Evolutionary conservation across 2,329 filamentous ascomycete species (phyloP).

Genomic region (Huntiella bhutanensis): DNA sequence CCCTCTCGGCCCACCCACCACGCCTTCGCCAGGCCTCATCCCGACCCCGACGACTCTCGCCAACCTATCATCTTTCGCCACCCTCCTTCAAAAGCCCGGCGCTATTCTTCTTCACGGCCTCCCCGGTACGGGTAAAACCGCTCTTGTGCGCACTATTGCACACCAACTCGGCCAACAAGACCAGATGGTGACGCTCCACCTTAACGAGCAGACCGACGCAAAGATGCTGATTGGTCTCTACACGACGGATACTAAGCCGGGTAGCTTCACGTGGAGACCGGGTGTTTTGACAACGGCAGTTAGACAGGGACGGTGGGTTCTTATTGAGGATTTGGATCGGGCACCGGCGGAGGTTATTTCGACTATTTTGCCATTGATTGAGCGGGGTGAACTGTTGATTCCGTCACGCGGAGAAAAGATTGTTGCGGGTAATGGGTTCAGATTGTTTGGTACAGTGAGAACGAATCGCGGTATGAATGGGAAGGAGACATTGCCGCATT

Average conservation of each 20-base stretch:
- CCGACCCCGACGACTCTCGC: conserved; percentile 50
- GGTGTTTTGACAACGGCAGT: conserved; percentile 90
- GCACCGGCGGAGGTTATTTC: conserved; percentile 91
- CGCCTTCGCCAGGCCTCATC: conserved; percentile 18
- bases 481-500: conserved; percentile 45
- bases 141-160: conserved; percentile 65
- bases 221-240: conserved; percentile 94
- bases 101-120: conserved; percentile 69
- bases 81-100: conserved; percentile 43
- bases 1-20: conserved; percentile 25
- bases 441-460: conserved; percentile 79
- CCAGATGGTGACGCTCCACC: conserved; percentile 77
- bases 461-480: conserved; percentile 52
- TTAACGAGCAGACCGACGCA: conserved; percentile 96
- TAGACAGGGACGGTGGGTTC: conserved; percentile 82
- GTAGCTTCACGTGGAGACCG: conserved; percentile 79
- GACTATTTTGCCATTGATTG: conserved; percentile 77
- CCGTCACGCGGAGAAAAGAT: conserved; percentile 77
- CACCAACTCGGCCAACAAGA: conserved; percentile 59
- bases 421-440: conserved; percentile 65
- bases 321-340: conserved; percentile 91
- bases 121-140: conserved; percentile 80
- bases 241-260: conserved; percentile 68
- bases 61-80: conserved; percentile 55
- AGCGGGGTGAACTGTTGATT: conserved; percentile 76